Base-by-base conservation (phyloP, 192 early-diverging fungal species). In the Geranomyces michiganensis region DNA sequence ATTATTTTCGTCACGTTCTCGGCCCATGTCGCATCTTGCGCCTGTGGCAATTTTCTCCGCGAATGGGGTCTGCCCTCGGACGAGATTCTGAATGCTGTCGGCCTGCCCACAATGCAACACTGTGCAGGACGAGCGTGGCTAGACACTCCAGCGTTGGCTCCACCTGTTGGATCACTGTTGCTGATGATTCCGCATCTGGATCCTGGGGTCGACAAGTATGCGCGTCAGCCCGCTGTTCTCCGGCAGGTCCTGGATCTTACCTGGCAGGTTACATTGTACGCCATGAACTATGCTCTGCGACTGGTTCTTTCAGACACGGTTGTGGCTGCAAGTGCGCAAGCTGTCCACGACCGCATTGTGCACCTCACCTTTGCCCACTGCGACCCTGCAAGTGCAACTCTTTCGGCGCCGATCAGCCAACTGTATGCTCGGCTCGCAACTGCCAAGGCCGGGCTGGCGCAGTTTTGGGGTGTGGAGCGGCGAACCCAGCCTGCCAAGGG, bases 151-250 rank as follows among this genome's bases (percentile, higher is more conserved):
- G 26, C 19, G 19, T n/a, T 53, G 51, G 26, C 51, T 26, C 21
- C 21, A 53, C 51, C 51, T 53, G 51, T 6, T 26, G 21, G 21
- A 53, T 26, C 19, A 26, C 21, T 24, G 6, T 24, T 53, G 19
- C 51, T 53, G 26, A 53, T 53, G 21, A 53, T 53, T n/a, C 51
- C 51, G 51, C 51, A 53, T 15, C 6, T 53, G 51, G 21, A 53
- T 41, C 59, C 59, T 26, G 59, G 59, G 3, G 19, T 32, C 30
- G 59, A 61, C 59, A 61, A 61, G 19, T 61, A 61, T 32, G 59
- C 22, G 30, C 32, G 29, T 19, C 59, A 61, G 30, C 59, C 59
- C 7, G 22, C 59, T 4, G 26, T 30, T 24, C 59, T 61, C 30
- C 26, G 32, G 22, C 29, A 29, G 9, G 59, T 61, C 19, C 29